These are phyloP conservation scores for Glaciozyma martinii DNA, from an alignment of 768 basidiomycete species.

Conservation along the genomic window DNA sequence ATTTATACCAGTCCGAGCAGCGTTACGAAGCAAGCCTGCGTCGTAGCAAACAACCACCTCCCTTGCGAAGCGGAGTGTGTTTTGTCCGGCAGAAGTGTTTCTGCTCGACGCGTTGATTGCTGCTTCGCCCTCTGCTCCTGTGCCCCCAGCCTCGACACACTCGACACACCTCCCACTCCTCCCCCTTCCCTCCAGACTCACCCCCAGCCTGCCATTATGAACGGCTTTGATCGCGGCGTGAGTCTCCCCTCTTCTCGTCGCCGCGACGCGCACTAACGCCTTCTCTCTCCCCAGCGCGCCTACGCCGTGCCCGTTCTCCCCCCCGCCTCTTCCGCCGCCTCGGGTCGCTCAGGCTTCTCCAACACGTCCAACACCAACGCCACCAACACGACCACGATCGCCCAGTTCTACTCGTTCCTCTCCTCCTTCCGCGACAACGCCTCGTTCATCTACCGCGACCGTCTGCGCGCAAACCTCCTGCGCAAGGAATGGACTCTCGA, in stretches of 20 bases:
- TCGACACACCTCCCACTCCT: background rate
- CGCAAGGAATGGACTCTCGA: constrained; percentile 79
- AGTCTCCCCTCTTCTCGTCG: background rate
- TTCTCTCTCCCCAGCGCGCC: constrained; percentile 4
- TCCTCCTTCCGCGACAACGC: constrained; percentile 27
- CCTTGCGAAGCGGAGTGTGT: too few species aligned
- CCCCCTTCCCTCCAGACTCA: background rate
- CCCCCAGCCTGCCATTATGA: constrained; percentile 6
- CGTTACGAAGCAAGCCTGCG: too few species aligned
- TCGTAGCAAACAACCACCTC: too few species aligned
- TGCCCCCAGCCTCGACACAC: background rate
- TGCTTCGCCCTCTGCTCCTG: background rate
- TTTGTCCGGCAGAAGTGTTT: too few species aligned
- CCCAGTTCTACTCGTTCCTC: constrained; percentile 25
- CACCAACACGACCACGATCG: constrained; percentile 26
- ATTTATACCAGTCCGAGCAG: too few species aligned
- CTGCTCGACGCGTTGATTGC: too few species aligned
- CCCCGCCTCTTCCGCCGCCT: background rate
- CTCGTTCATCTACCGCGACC: constrained; percentile 48
- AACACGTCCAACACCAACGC: constrained; percentile 10
- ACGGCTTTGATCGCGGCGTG: constrained; percentile 26
- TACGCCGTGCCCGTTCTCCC: constrained; percentile 24
- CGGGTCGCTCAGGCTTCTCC: constrained; percentile 2
- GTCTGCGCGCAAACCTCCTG: constrained; percentile 76
- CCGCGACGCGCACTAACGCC: background rate